Conservation (phyloP, 202 grass and related monocot species). For the Digitaria exilis region DNA sequence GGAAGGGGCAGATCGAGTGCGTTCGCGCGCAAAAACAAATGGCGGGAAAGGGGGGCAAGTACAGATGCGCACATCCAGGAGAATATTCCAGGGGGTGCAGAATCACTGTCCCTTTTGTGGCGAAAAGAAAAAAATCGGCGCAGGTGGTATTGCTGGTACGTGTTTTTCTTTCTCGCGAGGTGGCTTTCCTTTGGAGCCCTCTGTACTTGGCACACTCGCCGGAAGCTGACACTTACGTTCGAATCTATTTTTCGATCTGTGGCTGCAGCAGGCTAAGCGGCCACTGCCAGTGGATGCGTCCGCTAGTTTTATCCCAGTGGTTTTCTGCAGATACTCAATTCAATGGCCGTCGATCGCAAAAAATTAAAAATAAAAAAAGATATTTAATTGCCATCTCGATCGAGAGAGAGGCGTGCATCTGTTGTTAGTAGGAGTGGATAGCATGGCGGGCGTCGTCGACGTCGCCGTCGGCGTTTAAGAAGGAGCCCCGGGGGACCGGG, state of each 20-base stretch:
- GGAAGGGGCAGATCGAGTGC: constrained; percentile 53
- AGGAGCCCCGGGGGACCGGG: too few relatives aligned
- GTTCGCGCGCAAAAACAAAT: constrained; percentile 2
- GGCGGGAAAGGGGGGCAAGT: constrained; percentile 22
- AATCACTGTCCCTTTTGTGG: constrained; percentile 45
- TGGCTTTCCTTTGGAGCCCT: too few relatives aligned
- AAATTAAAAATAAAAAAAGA: too few relatives aligned
- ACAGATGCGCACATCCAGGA: constrained; percentile 42
- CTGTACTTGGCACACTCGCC: neutral
- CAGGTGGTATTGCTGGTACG: too few relatives aligned
- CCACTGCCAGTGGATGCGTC: too few relatives aligned
- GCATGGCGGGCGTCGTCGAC: neutral
- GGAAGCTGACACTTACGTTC: neutral
- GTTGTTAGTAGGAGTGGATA: too few relatives aligned
- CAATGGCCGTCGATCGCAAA: too few relatives aligned
- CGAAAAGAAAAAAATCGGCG: too few relatives aligned
- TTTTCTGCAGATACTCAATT: too few relatives aligned
- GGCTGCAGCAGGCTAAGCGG: neutral
- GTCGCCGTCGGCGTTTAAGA: constrained; percentile 1
- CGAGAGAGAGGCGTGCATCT: too few relatives aligned
- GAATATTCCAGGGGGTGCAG: constrained; percentile 42
- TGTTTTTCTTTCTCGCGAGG: too few relatives aligned
- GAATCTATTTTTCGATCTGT: neutral
- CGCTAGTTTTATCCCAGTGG: too few relatives aligned
- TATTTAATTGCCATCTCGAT: neutral